Evolutionary conservation across 768 basidiomycete genomes (phyloP).

Genomic region (Baorangia bicolor): DNA sequence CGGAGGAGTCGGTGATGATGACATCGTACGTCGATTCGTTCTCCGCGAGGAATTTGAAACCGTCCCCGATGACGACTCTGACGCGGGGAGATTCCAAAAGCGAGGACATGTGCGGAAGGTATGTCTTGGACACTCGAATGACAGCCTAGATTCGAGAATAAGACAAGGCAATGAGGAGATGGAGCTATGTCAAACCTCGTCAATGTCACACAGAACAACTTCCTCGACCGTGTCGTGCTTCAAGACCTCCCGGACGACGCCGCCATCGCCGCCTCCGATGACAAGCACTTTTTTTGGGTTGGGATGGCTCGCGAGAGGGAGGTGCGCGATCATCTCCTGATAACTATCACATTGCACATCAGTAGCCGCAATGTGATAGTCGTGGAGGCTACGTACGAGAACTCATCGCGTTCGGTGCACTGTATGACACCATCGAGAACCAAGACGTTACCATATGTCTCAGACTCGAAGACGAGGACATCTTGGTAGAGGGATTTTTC

Average conservation of each 20-base stretch:
- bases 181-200: conserved; percentile 59
- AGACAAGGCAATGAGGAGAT: background rate
- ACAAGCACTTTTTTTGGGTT: conserved; percentile 96
- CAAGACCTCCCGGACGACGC: conserved; percentile 95
- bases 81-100: conserved; percentile 81
- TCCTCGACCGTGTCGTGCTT: conserved; percentile 90
- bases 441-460: conserved; percentile 96
- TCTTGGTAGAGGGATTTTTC: conserved; percentile 96
- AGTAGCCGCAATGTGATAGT: background rate
- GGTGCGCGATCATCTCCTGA: conserved; percentile 98
- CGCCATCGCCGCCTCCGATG: conserved; percentile 97
- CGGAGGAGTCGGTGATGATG: conserved; percentile 98
- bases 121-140: conserved; percentile 89
- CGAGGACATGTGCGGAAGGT: conserved; percentile 90
- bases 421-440: conserved; percentile 95
- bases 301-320: conserved; percentile 95
- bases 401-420: conserved; percentile 97
- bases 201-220: conserved; percentile 96
- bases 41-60: conserved; percentile 93
- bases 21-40: conserved; percentile 89
- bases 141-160: conserved; percentile 60
- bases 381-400: conserved; percentile 69
- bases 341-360: conserved; percentile 53
- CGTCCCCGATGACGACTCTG: conserved; percentile 85
- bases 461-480: conserved; percentile 94